These are phyloP conservation scores for Harringtonia aguacate DNA, from an alignment of 2,329 filamentous ascomycete species.

Conservation along the genomic window DNA sequence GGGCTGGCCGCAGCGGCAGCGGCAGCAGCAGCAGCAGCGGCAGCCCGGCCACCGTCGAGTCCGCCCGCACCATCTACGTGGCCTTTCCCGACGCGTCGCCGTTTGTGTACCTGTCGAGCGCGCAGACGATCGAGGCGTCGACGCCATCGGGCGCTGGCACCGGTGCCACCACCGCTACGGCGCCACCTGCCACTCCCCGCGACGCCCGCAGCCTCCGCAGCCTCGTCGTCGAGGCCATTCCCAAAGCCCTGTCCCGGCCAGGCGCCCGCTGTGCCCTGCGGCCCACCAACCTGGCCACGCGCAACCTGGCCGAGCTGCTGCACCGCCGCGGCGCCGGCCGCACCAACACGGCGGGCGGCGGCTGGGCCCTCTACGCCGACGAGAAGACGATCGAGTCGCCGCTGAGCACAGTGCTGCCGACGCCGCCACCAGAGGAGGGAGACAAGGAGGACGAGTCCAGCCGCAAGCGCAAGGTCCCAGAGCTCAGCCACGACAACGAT, in stretches of 20 bases:
- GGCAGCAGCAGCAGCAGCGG: constrained; percentile 7
- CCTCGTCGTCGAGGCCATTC: constrained; percentile 67
- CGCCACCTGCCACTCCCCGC: constrained; percentile 10
- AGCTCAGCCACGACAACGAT: background rate
- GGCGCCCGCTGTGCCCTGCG: constrained; percentile 61
- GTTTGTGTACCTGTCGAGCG: constrained; percentile 56
- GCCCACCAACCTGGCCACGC: constrained; percentile 57
- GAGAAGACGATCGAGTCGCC: constrained; percentile 44
- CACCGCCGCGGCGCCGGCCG: constrained; percentile 58
- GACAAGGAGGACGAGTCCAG: constrained; percentile 12
- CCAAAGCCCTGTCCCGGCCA: constrained; percentile 69
- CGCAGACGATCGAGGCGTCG: constrained; percentile 19
- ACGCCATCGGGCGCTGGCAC: too few species aligned
- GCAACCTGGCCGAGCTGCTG: constrained; percentile 60
- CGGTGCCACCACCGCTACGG: constrained; percentile 8
- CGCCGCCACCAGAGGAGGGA: constrained; percentile 29
- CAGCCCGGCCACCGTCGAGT: constrained; percentile 39
- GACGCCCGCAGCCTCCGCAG: constrained; percentile 56
- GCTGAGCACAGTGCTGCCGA: constrained; percentile 39
- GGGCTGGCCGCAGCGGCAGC: constrained; percentile 8
- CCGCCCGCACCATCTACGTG: constrained; percentile 63
- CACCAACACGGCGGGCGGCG: constrained; percentile 61
- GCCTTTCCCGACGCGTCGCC: constrained; percentile 75
- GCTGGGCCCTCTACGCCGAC: constrained; percentile 70
- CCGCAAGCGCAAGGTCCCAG: constrained; percentile 9